Conservation (phyloP, 768 basidiomycete genomes). For the Collybia sp. region DNA sequence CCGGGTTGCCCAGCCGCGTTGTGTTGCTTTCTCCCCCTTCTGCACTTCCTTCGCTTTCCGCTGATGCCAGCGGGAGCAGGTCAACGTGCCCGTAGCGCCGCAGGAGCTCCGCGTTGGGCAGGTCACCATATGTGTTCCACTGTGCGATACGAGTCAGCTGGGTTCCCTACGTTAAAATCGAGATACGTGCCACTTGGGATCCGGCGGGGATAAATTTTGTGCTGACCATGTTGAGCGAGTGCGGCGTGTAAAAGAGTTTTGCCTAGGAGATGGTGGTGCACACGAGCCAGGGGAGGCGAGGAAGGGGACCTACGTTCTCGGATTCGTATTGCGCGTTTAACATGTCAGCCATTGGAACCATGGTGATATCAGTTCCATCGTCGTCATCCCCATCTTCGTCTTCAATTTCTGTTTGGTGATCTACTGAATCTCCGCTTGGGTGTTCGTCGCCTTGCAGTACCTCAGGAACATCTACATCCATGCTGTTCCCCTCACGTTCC, state of each 20-base stretch:
- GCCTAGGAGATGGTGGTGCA: constrained; percentile 44
- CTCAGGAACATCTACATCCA: constrained; percentile 34
- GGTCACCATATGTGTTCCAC: constrained; percentile 97
- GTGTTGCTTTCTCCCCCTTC: constrained; percentile 6
- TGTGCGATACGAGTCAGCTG: constrained; percentile 21
- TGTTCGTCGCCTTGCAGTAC: constrained; percentile 9
- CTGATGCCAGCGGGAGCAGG: constrained; percentile 43
- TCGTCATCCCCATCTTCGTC: constrained; percentile 35
- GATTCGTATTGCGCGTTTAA: constrained; percentile 84
- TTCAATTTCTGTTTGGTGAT: constrained; percentile 25
- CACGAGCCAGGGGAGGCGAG: constrained; percentile 2
- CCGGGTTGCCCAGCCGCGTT: constrained; percentile 61
- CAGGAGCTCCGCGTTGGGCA: constrained; percentile 90
- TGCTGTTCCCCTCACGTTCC: constrained; percentile 19
- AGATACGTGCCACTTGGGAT: constrained; percentile 75
- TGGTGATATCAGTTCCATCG: constrained; percentile 63
- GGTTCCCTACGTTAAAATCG: constrained; percentile 3
- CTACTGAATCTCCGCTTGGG: no score
- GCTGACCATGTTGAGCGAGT: constrained; percentile 71
- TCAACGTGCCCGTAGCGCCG: constrained; percentile 94
- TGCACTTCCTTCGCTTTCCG: no score
- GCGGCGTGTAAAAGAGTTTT: constrained; percentile 76
- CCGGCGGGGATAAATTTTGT: constrained; percentile 71
- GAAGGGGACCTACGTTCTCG: constrained; percentile 67
- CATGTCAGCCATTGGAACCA: constrained; percentile 97